These are phyloP conservation scores for Ilyonectria sp. DNA, from an alignment of 2,329 filamentous ascomycete genomes.

Conservation along the genomic window DNA sequence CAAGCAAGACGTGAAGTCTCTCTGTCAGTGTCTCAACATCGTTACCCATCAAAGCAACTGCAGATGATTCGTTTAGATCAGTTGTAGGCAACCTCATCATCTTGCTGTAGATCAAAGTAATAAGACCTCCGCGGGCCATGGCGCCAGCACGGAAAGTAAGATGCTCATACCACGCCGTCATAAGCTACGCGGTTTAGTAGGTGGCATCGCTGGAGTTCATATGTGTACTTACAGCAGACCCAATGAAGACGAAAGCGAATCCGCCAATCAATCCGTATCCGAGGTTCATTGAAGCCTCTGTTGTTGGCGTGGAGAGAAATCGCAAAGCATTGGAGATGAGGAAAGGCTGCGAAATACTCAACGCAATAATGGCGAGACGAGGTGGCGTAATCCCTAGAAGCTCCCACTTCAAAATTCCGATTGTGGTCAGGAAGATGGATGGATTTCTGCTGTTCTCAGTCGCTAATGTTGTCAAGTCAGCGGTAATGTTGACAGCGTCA, in stretches of 20 bases:
- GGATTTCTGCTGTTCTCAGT: constrained; percentile 37
- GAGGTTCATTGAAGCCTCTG: constrained; percentile 44
- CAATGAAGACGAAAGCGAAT: constrained; percentile 51
- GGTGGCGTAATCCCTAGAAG: constrained; percentile 51
- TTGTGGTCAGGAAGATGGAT: constrained; percentile 47
- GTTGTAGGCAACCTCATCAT: constrained; percentile 47
- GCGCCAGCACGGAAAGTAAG: constrained; percentile 49
- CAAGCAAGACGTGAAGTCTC: constrained; percentile 45
- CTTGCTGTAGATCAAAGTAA: constrained; percentile 50
- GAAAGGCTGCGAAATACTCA: constrained; percentile 52
- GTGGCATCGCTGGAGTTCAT: background rate
- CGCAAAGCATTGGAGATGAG: constrained; percentile 48
- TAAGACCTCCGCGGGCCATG: constrained; percentile 51
- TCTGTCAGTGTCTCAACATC: constrained; percentile 51
- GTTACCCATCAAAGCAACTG: constrained; percentile 51
- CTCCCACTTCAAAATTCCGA: constrained; percentile 47
- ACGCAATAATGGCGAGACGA: constrained; percentile 46
- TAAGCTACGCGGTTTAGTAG: constrained; percentile 34
- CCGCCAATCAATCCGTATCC: constrained; percentile 53
- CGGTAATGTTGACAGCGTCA: background rate
- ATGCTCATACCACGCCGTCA: constrained; percentile 54
- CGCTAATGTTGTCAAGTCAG: constrained; percentile 27
- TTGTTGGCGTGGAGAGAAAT: constrained; percentile 46
- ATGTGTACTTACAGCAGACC: constrained; percentile 47
- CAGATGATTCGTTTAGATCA: constrained; percentile 49